Base-by-base conservation (phyloP, 441 rosid species). In the Erodium chrysanthum region DNA sequence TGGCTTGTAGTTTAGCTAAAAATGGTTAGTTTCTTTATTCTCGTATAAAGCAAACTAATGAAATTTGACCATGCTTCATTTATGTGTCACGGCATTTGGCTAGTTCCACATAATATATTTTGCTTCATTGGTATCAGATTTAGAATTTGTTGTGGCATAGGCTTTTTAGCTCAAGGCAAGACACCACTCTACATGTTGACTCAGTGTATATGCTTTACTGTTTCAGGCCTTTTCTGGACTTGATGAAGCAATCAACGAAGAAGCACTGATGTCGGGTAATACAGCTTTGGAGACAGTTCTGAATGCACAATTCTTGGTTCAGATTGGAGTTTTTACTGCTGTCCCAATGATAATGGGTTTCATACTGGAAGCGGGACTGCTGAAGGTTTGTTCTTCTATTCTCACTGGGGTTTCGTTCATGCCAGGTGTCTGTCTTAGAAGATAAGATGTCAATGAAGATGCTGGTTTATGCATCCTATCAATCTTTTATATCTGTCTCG, bases 321-420 rank as follows among this genome's bases (percentile, higher is more conserved):
- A 95, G 74, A 90, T 95, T 84, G 97, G 99, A 80, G 74, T 90
- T 70, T 92, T 95, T 71, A 84, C 96, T 63, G 99, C 99, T 65
- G 88, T 95, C 72, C 99, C 99, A 66, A 95, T 95, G 99, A 11
- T 95, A 83, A 81, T 95, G 86, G 96, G 95, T 22, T 85, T 85
- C 73, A 82, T 92, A 59, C 78, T 95, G 85, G 99, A 95, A 74
- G 85, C 78, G 71, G 99, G 99, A 66, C 89, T 95, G 80, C 77
- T 95, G 65, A 88, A 77, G 89, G 99, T 91, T 20, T 68, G 62
- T 27, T 5, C 8, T 18, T 63, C 42, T 61, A 64, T 52, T 6
- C 27, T 54, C 61, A 18, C 27, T 20, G n/a, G 10, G 25, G 12
- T 54, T 27, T 54, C 12, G 25, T 7, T 54, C 27, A 20, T 54